Evolutionary conservation across 176 grass and related monocot genomes (phyloP), one percentile per base, ranked within the genome.

Genomic region (Aegilops tauschii): DNA sequence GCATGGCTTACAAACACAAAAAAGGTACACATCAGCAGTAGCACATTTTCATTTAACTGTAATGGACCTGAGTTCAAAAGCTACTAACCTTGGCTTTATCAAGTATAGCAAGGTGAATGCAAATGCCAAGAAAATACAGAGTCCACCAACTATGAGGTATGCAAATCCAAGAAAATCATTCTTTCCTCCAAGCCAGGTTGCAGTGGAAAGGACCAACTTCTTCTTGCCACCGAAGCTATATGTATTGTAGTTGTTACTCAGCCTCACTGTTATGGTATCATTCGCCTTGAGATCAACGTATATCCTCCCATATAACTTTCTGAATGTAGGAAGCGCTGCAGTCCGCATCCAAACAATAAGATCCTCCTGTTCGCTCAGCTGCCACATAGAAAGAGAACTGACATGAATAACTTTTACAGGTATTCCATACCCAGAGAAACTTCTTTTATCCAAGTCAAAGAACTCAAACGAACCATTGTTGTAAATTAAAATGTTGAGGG

Each of bases 271-370:
- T 85, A 98, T 95, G 29, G 58, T 91, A 65, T 95, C 90, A 85
- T 95, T 98, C 58, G 36, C 83, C 81, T 93, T 98, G 76, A 98
- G 92, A 79, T 98, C 88, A 54, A 83, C 42, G 20, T 95, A 66
- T 87, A 98, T 95, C 72, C 79, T 95, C 50, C 95, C 95, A 86
- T 94, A 98, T 54, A 95, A 79, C 82, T 98, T 98, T 76, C 95
- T 93, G 40, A 98, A 98, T 45, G 93, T 98, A 62, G 95, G 95
- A 87, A 98, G 84, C 62, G 95, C 95, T 71, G 95, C 95, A 56
- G 91, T 98, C 16, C 95, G 82, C 93, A 98, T 98, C 95, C 95
- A 98, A 82, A 97, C 90, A 0, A 95, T 95, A 73, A 97, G 93
- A 64, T 97, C 95, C 69, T 97, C 95, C 86, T 98, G 95, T 28